Evolutionary conservation across 2,329 filamentous ascomycete species (phyloP), one percentile per base, ranked within the genome.

Genomic region (Onygena corvina): DNA sequence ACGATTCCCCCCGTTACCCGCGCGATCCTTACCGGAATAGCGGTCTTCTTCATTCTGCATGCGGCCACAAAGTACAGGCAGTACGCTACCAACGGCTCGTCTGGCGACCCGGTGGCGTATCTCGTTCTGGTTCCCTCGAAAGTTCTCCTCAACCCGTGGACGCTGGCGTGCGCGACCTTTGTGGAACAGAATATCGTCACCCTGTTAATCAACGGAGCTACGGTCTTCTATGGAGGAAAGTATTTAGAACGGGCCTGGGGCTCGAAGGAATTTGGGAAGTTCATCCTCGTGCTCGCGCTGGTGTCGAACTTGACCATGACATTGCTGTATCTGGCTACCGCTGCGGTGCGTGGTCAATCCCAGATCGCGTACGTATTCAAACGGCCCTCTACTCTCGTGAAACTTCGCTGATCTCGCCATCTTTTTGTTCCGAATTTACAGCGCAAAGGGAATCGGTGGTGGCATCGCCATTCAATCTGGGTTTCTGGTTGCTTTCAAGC

Each of bases 211-310:
- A 87, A 86, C 44, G 81, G 76, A 23, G 71, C 82, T 36, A 89
- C 89, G 1, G 69, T 96, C 48, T 94, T 89, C 67, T 86, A 94
- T 70, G 90, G 90, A 49, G 92, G 92, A 7, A 81, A 88, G 59
- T 98, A 98, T 66, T 78, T 98, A 18, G 92, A 98, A 75, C 77
- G 92, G 61, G 90, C 92, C 29, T 98, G 90, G 92, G 89, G 88
- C 27, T 90, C 86, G 21, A 79, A 77, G 50, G 90, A 96, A 66
- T 86, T 95, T 64, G 86, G 81, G 60, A 95, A 94, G 68, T 95
- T 95, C 65, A 73, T 95, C 44, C 71, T 85, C 12, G 75, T 94
- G 56, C 77, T 83, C 45, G 75, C 85, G 11, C 66, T 94, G 60
- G 74, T 94, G 49, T 88, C 92, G 29, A 96, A 95, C 66, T 57